phyloP scores from a whole-genome alignment of 2,329 filamentous ascomycete genomes.

The Didymella exigua region DNA sequence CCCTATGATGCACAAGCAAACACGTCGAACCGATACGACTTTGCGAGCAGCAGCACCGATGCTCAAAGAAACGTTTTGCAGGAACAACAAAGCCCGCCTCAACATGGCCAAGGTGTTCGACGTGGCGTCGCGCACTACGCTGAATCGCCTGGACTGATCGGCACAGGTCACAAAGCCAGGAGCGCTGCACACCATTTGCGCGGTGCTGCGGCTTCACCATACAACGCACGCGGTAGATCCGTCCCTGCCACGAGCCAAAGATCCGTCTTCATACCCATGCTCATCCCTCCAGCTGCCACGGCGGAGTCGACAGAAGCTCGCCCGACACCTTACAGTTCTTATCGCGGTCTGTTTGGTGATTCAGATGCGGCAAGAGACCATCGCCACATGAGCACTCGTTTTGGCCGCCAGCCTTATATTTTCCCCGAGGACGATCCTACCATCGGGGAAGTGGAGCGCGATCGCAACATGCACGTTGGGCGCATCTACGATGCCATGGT shows the following conservation, averaged over 20 bases:
- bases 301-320: slow-evolving; percentile 1
- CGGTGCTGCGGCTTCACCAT: neutral
- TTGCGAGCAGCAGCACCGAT: slow-evolving; percentile 9
- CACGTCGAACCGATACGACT: slow-evolving; percentile 20
- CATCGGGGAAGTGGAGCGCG: slow-evolving; percentile 26
- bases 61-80: slow-evolving; percentile 10
- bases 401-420: slow-evolving; percentile 35
- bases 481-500: slow-evolving; percentile 46
- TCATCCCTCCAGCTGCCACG: neutral
- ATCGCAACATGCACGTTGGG: slow-evolving; percentile 30
- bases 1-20: slow-evolving; percentile 18
- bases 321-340: slow-evolving; percentile 27
- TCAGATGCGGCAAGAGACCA: slow-evolving; percentile 30
- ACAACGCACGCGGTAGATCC: slow-evolving; percentile 19
- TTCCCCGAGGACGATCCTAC: slow-evolving; percentile 29
- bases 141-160: slow-evolving; percentile 17
- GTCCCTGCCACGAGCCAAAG: slow-evolving; percentile 1
- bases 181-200: neutral
- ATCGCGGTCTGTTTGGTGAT: slow-evolving; percentile 26
- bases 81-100: slow-evolving; percentile 6
- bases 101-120: slow-evolving; percentile 14
- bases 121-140: slow-evolving; percentile 20
- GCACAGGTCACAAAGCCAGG: neutral
- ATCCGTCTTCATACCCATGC: slow-evolving; percentile 12
- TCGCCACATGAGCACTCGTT: slow-evolving; percentile 34